These are phyloP conservation scores for Lactifluus pinguis DNA, from an alignment of 768 basidiomycete species.

Conservation along the genomic window DNA sequence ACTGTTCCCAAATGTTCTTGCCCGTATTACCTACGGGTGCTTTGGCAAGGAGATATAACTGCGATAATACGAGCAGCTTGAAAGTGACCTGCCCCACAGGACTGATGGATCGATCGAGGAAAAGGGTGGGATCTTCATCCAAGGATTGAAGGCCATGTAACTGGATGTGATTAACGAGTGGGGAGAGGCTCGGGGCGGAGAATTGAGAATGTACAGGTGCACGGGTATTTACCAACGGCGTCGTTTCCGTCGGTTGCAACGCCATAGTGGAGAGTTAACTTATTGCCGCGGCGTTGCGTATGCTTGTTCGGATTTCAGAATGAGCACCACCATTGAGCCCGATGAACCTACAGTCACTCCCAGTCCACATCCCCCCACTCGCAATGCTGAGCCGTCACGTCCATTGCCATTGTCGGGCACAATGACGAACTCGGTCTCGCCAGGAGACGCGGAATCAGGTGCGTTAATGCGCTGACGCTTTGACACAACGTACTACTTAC, in stretches of 20 bases:
- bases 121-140: constrained; percentile 1
- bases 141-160: constrained; percentile 12
- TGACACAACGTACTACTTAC: not conserved
- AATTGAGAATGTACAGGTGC: not conserved
- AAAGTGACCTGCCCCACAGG: constrained; percentile 6
- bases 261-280: not conserved
- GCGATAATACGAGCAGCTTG: constrained; percentile 22
- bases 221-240: constrained; percentile 7
- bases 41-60: constrained; percentile 15
- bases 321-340: constrained; percentile 56
- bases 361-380: constrained; percentile 8
- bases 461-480: constrained; percentile 19
- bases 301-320: constrained; percentile 21
- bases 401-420: constrained; percentile 34
- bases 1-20: constrained; percentile 36
- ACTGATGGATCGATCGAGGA: not conserved
- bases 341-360: constrained; percentile 54
- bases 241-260: constrained; percentile 15
- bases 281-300: no score
- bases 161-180: constrained; percentile 20
- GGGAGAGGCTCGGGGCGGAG: not conserved
- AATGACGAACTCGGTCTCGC: constrained; percentile 43
- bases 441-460: constrained; percentile 69
- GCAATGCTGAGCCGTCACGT: constrained; percentile 14
- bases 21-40: not conserved